A percentile compares a stretch with the other conserved stretches of the same genome.
These are phyloP conservation scores for Alternaria infectoria DNA, from an alignment of 2,329 filamentous ascomycete genomes.

Conservation along the genomic window DNA sequence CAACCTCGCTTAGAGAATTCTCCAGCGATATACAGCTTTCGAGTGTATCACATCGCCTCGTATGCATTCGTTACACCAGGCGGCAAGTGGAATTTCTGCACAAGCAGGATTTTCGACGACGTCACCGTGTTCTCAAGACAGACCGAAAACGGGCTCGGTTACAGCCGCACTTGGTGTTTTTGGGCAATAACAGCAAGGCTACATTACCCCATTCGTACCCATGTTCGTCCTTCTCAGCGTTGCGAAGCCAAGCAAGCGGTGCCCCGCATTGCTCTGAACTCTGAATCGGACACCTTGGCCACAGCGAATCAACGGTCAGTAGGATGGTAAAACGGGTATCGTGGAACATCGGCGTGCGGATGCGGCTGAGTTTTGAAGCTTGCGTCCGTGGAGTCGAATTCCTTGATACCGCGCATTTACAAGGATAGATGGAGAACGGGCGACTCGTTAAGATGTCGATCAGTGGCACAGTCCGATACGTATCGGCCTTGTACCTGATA, in stretches of 20 bases:
- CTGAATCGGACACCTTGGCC: neutral
- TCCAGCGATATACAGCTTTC: neutral
- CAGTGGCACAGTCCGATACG: neutral
- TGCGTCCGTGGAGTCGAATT: neutral
- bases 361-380: neutral
- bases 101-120: conserved; percentile 1
- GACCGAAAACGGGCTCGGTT: neutral
- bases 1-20: neutral
- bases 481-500: neutral
- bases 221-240: neutral
- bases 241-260: neutral
- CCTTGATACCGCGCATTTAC: neutral
- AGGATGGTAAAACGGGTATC: neutral
- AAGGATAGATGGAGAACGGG: neutral
- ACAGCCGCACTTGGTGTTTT: neutral
- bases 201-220: neutral
- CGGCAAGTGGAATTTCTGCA: neutral
- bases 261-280: neutral
- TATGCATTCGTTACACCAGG: neutral
- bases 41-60: neutral
- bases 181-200: neutral
- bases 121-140: conserved; percentile 4
- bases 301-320: neutral
- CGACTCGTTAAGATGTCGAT: neutral
- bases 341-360: neutral